Evolutionary conservation across 805 yeast genomes (phyloP).

Genomic region (Cyberlindnera meyerae): DNA sequence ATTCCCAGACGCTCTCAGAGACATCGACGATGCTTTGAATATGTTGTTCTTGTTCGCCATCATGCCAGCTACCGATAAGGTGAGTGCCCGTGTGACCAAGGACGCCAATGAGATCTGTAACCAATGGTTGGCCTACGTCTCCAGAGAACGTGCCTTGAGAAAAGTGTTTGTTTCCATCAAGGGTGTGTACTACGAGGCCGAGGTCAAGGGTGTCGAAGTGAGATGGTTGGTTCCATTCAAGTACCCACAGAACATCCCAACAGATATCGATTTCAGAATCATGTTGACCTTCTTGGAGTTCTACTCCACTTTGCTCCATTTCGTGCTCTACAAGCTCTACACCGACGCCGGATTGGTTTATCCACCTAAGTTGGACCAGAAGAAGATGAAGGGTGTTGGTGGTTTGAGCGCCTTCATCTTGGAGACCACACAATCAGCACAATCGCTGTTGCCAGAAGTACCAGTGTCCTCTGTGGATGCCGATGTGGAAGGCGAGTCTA

Average conservation of each 20-base stretch:
- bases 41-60: constrained; percentile 92
- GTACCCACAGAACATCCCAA: constrained; percentile 92
- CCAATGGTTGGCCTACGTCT: constrained; percentile 93
- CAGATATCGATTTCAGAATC: constrained; percentile 91
- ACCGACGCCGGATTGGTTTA: constrained; percentile 80
- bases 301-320: constrained; percentile 87
- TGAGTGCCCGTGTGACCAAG: constrained; percentile 73
- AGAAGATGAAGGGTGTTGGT: constrained; percentile 77
- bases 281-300: constrained; percentile 96
- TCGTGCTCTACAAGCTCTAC: constrained; percentile 80
- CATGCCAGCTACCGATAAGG: constrained; percentile 88
- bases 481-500: constrained; percentile 27
- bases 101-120: constrained; percentile 84
- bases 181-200: constrained; percentile 94
- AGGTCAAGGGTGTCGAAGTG: constrained; percentile 83
- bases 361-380: constrained; percentile 77
- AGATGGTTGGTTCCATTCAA: constrained; percentile 97
- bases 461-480: constrained; percentile 27
- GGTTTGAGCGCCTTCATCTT: constrained; percentile 82
- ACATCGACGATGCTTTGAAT: constrained; percentile 90
- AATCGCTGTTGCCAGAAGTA: constrained; percentile 23
- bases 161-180: constrained; percentile 95
- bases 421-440: constrained; percentile 39
- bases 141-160: constrained; percentile 73
- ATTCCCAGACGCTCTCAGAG: constrained; percentile 86